Percentiles rank a stretch among this genome's conserved stretches.
Evolutionary conservation across 768 basidiomycete species (phyloP).

Genomic region (Trametes punicea): DNA sequence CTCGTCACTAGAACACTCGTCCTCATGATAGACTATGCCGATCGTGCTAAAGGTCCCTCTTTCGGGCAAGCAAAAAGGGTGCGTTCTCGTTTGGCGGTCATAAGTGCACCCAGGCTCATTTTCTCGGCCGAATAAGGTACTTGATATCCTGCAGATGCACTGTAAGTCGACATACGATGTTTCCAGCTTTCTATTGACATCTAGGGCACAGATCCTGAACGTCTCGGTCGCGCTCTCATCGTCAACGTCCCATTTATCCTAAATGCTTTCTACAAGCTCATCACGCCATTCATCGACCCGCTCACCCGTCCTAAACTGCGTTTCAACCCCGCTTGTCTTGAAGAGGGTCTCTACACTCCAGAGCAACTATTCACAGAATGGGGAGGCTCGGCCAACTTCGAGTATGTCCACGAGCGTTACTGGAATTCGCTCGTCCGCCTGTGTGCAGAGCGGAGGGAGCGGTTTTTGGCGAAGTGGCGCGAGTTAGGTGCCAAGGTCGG

Average conservation of each 20-base stretch:
- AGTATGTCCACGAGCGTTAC: slow-evolving; percentile 72
- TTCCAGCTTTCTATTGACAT: not conserved
- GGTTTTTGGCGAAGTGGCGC: slow-evolving; percentile 61
- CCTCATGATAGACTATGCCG: slow-evolving; percentile 76
- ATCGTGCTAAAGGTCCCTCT: slow-evolving; percentile 59
- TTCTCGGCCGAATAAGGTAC: slow-evolving; percentile 16
- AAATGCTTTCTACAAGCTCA: slow-evolving; percentile 71
- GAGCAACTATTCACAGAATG: slow-evolving; percentile 74
- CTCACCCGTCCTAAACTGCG: slow-evolving; percentile 71
- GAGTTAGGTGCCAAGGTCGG: slow-evolving; percentile 67
- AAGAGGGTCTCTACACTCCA: slow-evolving; percentile 64
- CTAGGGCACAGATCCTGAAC: slow-evolving; percentile 57
- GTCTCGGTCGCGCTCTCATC: slow-evolving; percentile 71
- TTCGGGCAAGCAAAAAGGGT: slow-evolving; percentile 38
- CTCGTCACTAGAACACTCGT: slow-evolving; percentile 49
- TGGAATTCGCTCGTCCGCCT: slow-evolving; percentile 64
- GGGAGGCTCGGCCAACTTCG: slow-evolving; percentile 64
- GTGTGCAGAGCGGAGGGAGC: slow-evolving; percentile 47
- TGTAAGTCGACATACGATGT: slow-evolving; percentile 28
- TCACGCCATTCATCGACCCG: slow-evolving; percentile 81
- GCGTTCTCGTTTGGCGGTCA: slow-evolving; percentile 5
- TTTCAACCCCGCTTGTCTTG: slow-evolving; percentile 66
- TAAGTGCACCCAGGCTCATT: not conserved
- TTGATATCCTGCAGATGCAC: slow-evolving; percentile 69
- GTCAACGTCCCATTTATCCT: slow-evolving; percentile 80